Base-by-base conservation (phyloP, 2,329 filamentous ascomycete genomes). In the Alternaria ventricosa region DNA sequence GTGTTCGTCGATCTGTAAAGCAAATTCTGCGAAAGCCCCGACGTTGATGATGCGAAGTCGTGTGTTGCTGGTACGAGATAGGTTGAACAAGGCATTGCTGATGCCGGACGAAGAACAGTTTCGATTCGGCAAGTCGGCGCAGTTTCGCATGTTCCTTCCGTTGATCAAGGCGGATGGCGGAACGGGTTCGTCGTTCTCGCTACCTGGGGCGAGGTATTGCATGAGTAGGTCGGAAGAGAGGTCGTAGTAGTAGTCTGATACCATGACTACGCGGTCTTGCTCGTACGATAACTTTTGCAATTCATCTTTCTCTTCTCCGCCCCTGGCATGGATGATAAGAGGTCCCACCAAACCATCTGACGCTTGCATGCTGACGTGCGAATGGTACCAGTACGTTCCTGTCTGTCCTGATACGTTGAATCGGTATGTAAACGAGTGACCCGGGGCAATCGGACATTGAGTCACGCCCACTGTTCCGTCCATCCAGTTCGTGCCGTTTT, bases 161-260 rank as follows among this genome's bases (percentile, higher is more conserved):
- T 83, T 83, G 61, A 84, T 81, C 27, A 83, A 67, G 5, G 78
- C 82, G 18, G 80, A 76, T 51, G 86, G 72, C 1, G 82, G 82
- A 1, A 83, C 85, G 0, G 89, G 89, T 71, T 92, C 89, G 1
- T 86, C 84, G 45, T 83, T 84, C 36, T 83, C 82, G 70, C 83
- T 75, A 13, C 81, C 81, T 0, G 81, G 81, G 11, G 76, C 79
- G 3, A 90, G 82, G 63, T 89, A 89, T 18, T 84, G 80, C 73
- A 84, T 83, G 4, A 88, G 73, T 0, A 88, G 77, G 1, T 74
- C 73, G 7, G 80, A 79, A 10, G 82, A 82, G 1, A 80, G 74
- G 55, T 90, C 87, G 69, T 92, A 88, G 66, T 92, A 92, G 75
- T 90, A 87, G 67, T 92, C 90, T 25, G 87, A 88, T 5, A 92